Conservation (phyloP, 768 basidiomycete species). For the Collybia sordida region DNA sequence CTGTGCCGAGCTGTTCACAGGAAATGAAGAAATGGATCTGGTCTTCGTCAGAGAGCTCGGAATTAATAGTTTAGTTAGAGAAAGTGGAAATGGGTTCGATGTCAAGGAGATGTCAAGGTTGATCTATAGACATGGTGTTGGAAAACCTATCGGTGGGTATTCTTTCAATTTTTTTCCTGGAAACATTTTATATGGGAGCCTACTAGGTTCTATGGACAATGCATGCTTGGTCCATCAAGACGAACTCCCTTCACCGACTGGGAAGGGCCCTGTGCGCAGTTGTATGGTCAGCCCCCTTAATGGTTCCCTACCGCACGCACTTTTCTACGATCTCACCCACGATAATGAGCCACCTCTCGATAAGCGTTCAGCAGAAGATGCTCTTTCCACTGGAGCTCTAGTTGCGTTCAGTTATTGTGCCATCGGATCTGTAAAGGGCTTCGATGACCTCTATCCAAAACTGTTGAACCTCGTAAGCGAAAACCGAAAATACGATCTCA, state of each 20-base stretch:
- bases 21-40: slow-evolving; percentile 90
- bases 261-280: slow-evolving; percentile 73
- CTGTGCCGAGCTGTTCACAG: slow-evolving; percentile 96
- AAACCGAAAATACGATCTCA: slow-evolving; percentile 74
- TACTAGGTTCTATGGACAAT: slow-evolving; percentile 88
- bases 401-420: slow-evolving; percentile 88
- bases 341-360: slow-evolving; percentile 92
- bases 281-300: slow-evolving; percentile 78
- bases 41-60: slow-evolving; percentile 90
- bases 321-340: slow-evolving; percentile 95
- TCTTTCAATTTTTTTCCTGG: neutral
- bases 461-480: slow-evolving; percentile 88
- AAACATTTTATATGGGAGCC: neutral
- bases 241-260: slow-evolving; percentile 79
- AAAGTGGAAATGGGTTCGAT: slow-evolving; percentile 90
- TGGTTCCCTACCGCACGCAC: slow-evolving; percentile 88
- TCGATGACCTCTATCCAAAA: slow-evolving; percentile 96
- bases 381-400: slow-evolving; percentile 92
- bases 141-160: slow-evolving; percentile 83
- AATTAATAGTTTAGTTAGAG: slow-evolving; percentile 90
- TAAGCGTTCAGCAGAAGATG: slow-evolving; percentile 93
- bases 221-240: slow-evolving; percentile 78
- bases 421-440: slow-evolving; percentile 93
- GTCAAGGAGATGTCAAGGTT: slow-evolving; percentile 89
- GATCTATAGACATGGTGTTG: slow-evolving; percentile 87